These are phyloP conservation scores for Lepidium africanum DNA, from an alignment of 345 rosid species.

Conservation along the genomic window DNA sequence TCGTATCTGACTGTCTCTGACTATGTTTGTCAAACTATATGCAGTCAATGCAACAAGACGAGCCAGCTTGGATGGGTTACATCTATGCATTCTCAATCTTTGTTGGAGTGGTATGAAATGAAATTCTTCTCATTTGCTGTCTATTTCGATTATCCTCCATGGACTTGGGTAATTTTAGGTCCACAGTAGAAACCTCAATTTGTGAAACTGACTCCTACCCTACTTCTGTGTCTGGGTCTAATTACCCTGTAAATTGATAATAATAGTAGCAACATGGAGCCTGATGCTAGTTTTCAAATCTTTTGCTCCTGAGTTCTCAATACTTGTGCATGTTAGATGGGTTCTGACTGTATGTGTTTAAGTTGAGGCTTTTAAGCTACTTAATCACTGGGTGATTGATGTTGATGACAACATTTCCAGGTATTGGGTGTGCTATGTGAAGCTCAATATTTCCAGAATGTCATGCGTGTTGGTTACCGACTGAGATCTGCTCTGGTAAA, in stretches of 20 bases:
- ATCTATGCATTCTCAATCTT: slow-evolving; percentile 36
- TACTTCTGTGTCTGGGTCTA: background rate
- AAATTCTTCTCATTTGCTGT: background rate
- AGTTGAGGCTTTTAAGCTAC: background rate
- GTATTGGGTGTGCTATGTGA: slow-evolving; percentile 80
- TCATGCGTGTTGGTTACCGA: slow-evolving; percentile 96
- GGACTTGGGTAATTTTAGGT: background rate
- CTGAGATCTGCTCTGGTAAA: slow-evolving; percentile 90
- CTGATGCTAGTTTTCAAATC: background rate
- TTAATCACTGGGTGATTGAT: background rate
- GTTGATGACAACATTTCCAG: slow-evolving; percentile 36
- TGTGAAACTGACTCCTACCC: background rate
- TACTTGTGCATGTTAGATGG: background rate
- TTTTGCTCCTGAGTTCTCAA: background rate
- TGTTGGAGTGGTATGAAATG: slow-evolving; percentile 31
- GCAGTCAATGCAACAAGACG: slow-evolving; percentile 97
- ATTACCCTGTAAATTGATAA: background rate
- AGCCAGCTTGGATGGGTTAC: slow-evolving; percentile 88
- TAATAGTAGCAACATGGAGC: background rate
- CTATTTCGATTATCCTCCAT: background rate
- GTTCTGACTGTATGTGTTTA: background rate
- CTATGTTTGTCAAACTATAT: slow-evolving; percentile 22
- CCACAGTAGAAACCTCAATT: background rate
- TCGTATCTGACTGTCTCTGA: slow-evolving; percentile 11
- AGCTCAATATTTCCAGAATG: slow-evolving; percentile 99